phyloP scores from a whole-genome alignment of 2,329 filamentous ascomycete genomes.

The Septoria petroselini region DNA sequence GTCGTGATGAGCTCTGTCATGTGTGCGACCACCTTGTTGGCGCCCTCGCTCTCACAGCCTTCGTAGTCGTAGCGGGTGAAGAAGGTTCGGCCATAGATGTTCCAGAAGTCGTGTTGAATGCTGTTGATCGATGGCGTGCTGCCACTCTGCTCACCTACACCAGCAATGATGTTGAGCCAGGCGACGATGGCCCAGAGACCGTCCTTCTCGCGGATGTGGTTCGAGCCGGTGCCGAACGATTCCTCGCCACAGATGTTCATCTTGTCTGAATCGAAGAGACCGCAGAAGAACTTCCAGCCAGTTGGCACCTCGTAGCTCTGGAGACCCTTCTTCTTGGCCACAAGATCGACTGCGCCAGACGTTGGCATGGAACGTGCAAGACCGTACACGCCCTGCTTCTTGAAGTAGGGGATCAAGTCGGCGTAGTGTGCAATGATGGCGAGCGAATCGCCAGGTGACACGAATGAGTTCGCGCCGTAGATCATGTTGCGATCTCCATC shows the following conservation, averaged over 20 bases:
- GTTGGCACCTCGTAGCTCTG: conserved; percentile 95
- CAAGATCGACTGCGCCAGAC: conserved; percentile 88
- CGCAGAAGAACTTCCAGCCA: conserved; percentile 99
- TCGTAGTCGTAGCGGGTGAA: conserved; percentile 99
- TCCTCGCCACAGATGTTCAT: conserved; percentile 98
- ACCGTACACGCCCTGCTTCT: conserved; percentile 93
- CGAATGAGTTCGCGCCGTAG: conserved; percentile 93
- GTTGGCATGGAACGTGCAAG: conserved; percentile 97
- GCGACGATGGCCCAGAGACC: conserved; percentile 96
- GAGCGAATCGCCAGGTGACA: conserved; percentile 93
- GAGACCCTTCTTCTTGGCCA: conserved; percentile 90
- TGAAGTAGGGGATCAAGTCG: conserved; percentile 95
- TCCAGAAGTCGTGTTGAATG: conserved; percentile 98
- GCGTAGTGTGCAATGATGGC: conserved; percentile 98
- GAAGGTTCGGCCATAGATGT: conserved; percentile 92
- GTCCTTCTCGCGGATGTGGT: conserved; percentile 99
- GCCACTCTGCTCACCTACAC: conserved; percentile 76
- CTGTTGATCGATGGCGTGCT: conserved; percentile 88
- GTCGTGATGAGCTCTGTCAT: conserved; percentile 72
- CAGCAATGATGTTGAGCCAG: conserved; percentile 98
- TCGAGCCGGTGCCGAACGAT: conserved; percentile 95
- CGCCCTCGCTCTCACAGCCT: conserved; percentile 84
- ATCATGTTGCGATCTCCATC: conserved; percentile 99
- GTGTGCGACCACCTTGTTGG: conserved; percentile 82
- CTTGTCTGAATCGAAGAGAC: conserved; percentile 89